phyloP scores from a whole-genome alignment of 139 green algal species.

The Chlamydomonas applanata region DNA sequence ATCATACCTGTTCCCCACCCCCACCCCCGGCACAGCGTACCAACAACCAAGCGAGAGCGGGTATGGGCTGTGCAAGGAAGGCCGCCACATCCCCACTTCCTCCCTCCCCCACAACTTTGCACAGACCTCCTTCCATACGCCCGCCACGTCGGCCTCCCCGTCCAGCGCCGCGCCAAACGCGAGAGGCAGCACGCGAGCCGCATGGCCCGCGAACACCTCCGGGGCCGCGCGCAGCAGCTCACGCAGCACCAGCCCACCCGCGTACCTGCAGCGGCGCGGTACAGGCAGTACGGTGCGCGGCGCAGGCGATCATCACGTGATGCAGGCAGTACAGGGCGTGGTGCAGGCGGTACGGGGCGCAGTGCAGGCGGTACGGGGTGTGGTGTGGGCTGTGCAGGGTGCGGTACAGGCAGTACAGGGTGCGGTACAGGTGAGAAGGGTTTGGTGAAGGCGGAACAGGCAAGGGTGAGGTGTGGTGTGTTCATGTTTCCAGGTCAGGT shows the following conservation, averaged over 20 bases:
- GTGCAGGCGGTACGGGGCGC: neutral
- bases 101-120: constrained; percentile 22
- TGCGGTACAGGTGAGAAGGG: too few species aligned
- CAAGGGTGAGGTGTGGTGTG: too few species aligned
- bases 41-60: neutral
- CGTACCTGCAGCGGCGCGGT: neutral
- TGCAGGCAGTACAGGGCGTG: neutral
- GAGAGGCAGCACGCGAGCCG: constrained; percentile 49
- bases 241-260: constrained; percentile 64
- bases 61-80: neutral
- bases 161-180: constrained; percentile 64
- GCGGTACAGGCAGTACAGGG: neutral
- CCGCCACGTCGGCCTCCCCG: constrained; percentile 52
- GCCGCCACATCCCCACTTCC: too few species aligned
- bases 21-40: too few species aligned
- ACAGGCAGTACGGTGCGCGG: neutral
- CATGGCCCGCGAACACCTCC: constrained; percentile 55
- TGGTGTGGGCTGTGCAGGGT: neutral
- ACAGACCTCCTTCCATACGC: constrained; percentile 60
- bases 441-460: too few species aligned
- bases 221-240: constrained; percentile 60
- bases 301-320: too few species aligned
- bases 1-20: too few species aligned
- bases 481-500: too few species aligned
- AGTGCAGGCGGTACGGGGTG: neutral